Evolutionary conservation across 345 rosid genomes (phyloP), one percentile per base, ranked within the genome.

Genomic region (Ailanthus altissimus): DNA sequence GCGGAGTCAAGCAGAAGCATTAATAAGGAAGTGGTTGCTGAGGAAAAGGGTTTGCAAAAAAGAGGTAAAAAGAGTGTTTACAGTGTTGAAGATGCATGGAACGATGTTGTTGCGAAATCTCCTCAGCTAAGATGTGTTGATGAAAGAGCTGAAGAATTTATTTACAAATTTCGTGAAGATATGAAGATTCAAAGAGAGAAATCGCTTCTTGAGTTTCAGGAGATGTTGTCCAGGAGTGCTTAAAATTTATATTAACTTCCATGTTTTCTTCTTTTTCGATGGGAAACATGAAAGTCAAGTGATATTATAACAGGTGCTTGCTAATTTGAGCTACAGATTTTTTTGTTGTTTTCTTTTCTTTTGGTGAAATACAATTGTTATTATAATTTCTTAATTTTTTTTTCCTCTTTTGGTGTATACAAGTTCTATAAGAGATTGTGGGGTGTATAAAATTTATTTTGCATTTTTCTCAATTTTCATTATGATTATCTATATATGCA

Each of bases 101-200:
- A 87, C 73, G 88, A 87, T 65, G 85, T 89, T 23, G 92, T 94
- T 53, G 93, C 94, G 38, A 82, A 77, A 12, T 92, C 98, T 16
- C 97, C 97, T 0, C 97, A 90, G 78, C 74, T 91, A 45, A 83
- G 92, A 74, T 80, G 88, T n/a, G 97, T 94, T 61, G 86, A 94
- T 64, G 97, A 92, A 63, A 85, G 92, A 81, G 98, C 98, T 12
- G 97, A 92, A 5, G 98, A 94, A 73, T 94, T 94, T 36, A 94
- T 94, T 36, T 57, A 72, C 53, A 90, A 90, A 81, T 87, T 92
- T 77, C 87, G 75, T 70, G 85, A 90, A 67, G 93, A 88, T 45
- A 88, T 89, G 80, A 89, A 81, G 81, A 81, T 92, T 21, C 90
- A 90, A 78, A 90, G 90, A 73, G 92, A 90, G 69, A 87, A 78